Conservation (phyloP, 1,139 yeast species). For the Kodamaea arcana region DNA sequence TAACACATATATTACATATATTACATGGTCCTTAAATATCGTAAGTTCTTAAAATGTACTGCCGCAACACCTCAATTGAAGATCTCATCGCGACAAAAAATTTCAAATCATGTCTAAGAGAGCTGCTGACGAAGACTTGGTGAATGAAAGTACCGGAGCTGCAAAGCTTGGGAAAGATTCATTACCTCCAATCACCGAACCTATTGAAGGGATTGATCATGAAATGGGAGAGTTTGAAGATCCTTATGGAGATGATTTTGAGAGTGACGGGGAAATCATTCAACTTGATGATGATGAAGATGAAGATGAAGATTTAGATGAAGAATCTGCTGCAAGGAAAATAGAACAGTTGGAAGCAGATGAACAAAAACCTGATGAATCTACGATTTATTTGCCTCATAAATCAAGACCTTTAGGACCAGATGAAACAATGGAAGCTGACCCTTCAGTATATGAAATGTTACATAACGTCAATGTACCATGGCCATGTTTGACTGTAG, state of each 20-base stretch:
- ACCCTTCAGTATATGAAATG: slow-evolving; percentile 95
- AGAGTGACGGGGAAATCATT: slow-evolving; percentile 86
- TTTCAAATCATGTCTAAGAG: slow-evolving; percentile 56
- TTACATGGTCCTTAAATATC: too few species aligned
- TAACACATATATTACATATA: too few species aligned
- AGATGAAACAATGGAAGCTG: slow-evolving; percentile 94
- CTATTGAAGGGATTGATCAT: slow-evolving; percentile 30
- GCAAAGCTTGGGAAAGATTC: slow-evolving; percentile 16
- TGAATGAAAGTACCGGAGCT: slow-evolving; percentile 26
- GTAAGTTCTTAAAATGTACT: too few species aligned
- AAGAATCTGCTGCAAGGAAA: slow-evolving; percentile 17
- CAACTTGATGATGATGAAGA: slow-evolving; percentile 70
- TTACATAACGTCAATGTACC: slow-evolving; percentile 89
- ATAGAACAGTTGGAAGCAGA: slow-evolving; percentile 26
- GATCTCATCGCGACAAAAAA: too few species aligned
- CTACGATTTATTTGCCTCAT: slow-evolving; percentile 75
- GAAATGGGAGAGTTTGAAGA: slow-evolving; percentile 93
- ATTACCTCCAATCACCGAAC: slow-evolving; percentile 12
- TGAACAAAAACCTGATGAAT: slow-evolving; percentile 23
- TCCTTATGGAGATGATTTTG: slow-evolving; percentile 92
- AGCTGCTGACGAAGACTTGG: slow-evolving; percentile 40
- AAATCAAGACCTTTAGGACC: slow-evolving; percentile 87
- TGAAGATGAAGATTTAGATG: slow-evolving; percentile 50
- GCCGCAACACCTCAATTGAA: too few species aligned
- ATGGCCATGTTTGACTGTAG: slow-evolving; percentile 96